Evolutionary conservation across 2,329 filamentous ascomycete species (phyloP), one percentile per base, ranked within the genome.

Genomic region (Ophiostoma piceae): DNA sequence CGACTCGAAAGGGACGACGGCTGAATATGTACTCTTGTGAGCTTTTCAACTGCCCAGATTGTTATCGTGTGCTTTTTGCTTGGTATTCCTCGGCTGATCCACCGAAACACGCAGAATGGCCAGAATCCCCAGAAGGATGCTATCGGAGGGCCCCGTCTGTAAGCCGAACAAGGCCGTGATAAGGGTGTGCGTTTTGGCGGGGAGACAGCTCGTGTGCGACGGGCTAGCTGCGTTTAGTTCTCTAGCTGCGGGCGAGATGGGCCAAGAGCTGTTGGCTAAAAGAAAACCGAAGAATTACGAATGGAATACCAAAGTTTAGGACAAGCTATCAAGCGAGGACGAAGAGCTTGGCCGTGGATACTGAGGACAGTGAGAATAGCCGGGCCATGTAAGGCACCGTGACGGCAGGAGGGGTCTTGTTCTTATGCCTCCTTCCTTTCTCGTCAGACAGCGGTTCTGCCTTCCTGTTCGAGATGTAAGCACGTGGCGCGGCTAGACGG

Each of bases 121-220:
- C 43, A 47, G 7, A 47, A 19, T 16, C 14, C 16, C 6, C 14
- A 47, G 16, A 47, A 47, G 43, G 43, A 47, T 47, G 43, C n/a
- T 37, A n/a, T 65, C 62, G 35, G 60, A 19, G 60, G 32, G 60
- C 12, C 60, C 57, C 29, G 60, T 64, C 2, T 64, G 29, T 14
- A 26, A 57, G 60, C 60, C 60, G 29, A 65, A 19, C 29, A 16
- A 65, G 62, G 62, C 62, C 62, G 64, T 57, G 51, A 57, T 57
- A 57, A 57, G 51, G 51, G n/a, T 54, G n/a, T 29, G 26, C 26
- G 26, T 57, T 57, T 57, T 26, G n/a, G 51, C 51, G 51, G 47
- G 47, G 19, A 54, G 47, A 22, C 19, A n/a, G 47, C n/a, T 54
- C 47, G 14, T 29, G 26, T 29, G 41, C 41, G 41, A 43, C 41